These are phyloP conservation scores for Plasmodium gallinaceum DNA, from an alignment of 169 alveolate genomes.

Conservation along the genomic window DNA sequence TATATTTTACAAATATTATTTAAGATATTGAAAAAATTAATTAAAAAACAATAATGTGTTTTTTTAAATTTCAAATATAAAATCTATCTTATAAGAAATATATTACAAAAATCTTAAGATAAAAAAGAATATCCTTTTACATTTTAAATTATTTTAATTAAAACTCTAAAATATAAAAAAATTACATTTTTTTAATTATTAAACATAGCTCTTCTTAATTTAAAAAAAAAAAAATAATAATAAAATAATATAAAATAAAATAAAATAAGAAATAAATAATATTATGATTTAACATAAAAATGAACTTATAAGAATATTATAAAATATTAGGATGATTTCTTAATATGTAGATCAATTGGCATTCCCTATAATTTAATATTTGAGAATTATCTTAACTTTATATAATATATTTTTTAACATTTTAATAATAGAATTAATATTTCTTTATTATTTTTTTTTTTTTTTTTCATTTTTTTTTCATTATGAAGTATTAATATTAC, in stretches of 20 bases:
- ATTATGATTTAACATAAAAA: not conserved
- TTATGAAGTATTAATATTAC: not conserved
- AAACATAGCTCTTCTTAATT: no score
- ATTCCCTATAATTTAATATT: not conserved
- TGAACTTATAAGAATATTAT: not conserved
- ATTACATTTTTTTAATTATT: no score
- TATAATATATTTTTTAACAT: not conserved
- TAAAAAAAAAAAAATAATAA: no score
- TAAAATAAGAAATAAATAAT: not conserved
- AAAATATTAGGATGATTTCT: not conserved
- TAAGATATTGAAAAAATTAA: no score
- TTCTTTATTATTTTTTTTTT: conserved; percentile 22
- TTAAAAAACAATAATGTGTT: no score
- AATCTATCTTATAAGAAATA: no score
- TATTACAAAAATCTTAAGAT: no score
- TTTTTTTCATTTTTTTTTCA: conserved; percentile 6
- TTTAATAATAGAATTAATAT: not conserved
- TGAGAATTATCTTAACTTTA: not conserved
- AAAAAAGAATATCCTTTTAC: no score
- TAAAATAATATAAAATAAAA: not conserved
- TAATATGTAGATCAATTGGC: not conserved
- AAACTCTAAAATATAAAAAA: not conserved
- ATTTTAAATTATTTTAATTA: not conserved
- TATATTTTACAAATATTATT: no score
- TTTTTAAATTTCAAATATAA: no score